Base-by-base conservation (phyloP, 176 grass and related monocot species). In the Oryza punctata region DNA sequence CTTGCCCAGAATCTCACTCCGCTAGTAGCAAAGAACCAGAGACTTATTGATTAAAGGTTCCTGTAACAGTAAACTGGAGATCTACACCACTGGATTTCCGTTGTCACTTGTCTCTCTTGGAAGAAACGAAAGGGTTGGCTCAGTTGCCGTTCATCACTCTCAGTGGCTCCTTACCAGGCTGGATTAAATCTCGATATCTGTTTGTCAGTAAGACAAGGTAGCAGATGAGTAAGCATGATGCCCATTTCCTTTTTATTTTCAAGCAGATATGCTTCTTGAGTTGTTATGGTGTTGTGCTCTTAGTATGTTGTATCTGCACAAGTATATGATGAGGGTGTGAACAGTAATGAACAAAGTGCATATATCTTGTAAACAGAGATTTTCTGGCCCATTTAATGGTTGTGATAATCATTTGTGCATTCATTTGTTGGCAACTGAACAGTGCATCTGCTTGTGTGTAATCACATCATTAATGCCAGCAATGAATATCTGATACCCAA, bases 21-120 rank as follows among this genome's bases (percentile, higher is more conserved):
- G 29, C 44, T 94, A 72, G 92, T 86, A 5, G 89, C 79, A 1
- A 89, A 91, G 66, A 91, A 94, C 79, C 63, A 91, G 76, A 86
- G 80, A 40, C 28, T 83, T 83, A 14, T 73, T 86, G 63, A 89
- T 91, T 29, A 88, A 88, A 41, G 82, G 89, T 12, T 28, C 30
- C 3, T 70, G 67, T 0, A 30, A 37, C 5, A 89, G 65, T 86
- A 88, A 90, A 65, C 32, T 91, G 63, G 37, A 78, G 16, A 80
- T 78, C 40, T 94, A 91, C 52, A 81, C 30, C 47, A 40, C 85
- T 0, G 77, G 73, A 16, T 88, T 12, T 70, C 69, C 69, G 2
- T 3, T 94, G 43, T 83, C 88, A 18, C 28, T 94, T 15, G 45
- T 91, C 26, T 91, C 89, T 25, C 75, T 94, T 0, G 86, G 89